phyloP scores from a whole-genome alignment of 768 basidiomycete genomes.

The Rhodotorula diobovata region DNA sequence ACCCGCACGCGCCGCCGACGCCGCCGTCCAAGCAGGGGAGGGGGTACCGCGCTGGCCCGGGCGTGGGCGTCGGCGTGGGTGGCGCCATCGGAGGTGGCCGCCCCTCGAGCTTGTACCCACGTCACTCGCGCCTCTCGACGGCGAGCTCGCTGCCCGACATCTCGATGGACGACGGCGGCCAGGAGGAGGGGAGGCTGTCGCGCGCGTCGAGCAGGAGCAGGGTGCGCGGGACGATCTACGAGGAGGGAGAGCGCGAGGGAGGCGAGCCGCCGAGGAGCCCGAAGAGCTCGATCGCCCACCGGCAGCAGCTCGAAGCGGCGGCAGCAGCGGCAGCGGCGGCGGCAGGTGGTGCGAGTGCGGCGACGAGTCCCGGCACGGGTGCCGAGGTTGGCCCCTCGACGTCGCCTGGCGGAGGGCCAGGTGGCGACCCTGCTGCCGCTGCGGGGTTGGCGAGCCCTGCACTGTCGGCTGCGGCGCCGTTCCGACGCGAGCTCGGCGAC shows the following conservation, averaged over 20 bases:
- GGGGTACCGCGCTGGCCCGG: too few species aligned
- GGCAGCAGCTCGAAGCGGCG: constrained; percentile 4
- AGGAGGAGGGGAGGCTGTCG: not conserved
- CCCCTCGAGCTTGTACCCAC: not conserved
- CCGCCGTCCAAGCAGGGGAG: constrained; percentile 73
- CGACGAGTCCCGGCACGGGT: too few species aligned
- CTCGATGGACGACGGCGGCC: constrained; percentile 1
- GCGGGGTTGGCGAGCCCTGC: constrained; percentile 39
- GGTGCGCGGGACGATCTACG: not conserved
- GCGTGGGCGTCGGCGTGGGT: too few species aligned
- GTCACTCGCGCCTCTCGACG: not conserved
- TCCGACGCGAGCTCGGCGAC: constrained; percentile 48
- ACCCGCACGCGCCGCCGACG: constrained; percentile 63
- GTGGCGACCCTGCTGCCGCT: not conserved
- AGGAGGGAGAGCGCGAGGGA: constrained; percentile 1
- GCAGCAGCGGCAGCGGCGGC: not conserved
- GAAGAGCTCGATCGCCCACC: constrained; percentile 9
- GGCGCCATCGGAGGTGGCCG: constrained; percentile 36
- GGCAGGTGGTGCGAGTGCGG: not conserved
- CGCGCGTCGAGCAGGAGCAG: constrained; percentile 10
- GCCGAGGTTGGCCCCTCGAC: too few species aligned
- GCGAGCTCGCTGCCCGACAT: not conserved
- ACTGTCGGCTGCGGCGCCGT: constrained; percentile 45
- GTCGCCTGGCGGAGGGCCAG: too few species aligned
- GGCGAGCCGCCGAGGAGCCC: constrained; percentile 4